These are phyloP conservation scores for Eudorina sp. DNA, from an alignment of 139 green algal species.

Conservation along the genomic window DNA sequence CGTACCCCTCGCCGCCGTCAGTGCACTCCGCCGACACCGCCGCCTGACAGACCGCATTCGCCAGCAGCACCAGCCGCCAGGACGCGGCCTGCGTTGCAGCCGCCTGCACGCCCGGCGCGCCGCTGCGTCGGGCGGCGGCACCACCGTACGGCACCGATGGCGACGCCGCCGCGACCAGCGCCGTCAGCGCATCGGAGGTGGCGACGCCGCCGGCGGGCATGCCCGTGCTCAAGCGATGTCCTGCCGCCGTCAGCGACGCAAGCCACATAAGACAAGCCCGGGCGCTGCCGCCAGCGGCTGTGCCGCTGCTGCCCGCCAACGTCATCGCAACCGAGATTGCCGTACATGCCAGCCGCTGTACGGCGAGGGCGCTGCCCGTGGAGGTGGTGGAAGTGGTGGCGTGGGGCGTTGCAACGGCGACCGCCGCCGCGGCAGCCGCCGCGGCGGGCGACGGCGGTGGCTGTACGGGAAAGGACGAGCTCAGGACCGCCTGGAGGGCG, in stretches of 20 bases:
- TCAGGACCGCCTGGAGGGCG: neutral
- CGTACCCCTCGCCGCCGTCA: neutral
- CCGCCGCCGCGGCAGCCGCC: neutral
- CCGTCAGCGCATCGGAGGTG: neutral
- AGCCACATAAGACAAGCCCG: slow-evolving; percentile 11
- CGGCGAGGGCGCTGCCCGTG: neutral
- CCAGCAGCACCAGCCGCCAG: neutral
- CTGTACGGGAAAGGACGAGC: neutral
- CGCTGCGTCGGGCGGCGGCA: neutral
- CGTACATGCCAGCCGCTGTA: neutral
- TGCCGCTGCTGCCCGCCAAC: neutral
- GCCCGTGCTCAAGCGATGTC: neutral
- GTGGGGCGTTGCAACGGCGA: neutral
- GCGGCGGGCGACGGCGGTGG: neutral
- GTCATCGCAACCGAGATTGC: neutral
- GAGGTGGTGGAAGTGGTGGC: neutral
- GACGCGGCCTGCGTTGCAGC: neutral
- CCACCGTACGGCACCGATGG: no score
- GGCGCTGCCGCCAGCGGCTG: neutral
- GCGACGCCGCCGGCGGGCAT: neutral
- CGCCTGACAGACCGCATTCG: slow-evolving; percentile 11
- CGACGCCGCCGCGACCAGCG: neutral
- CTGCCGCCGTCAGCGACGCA: neutral
- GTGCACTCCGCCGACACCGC: neutral
- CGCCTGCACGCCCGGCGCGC: neutral